A percentile compares a stretch with the other conserved stretches of the same genome.
Conservation (phyloP, 495 filamentous ascomycete species). For the Venustampulla echinocandica region DNA sequence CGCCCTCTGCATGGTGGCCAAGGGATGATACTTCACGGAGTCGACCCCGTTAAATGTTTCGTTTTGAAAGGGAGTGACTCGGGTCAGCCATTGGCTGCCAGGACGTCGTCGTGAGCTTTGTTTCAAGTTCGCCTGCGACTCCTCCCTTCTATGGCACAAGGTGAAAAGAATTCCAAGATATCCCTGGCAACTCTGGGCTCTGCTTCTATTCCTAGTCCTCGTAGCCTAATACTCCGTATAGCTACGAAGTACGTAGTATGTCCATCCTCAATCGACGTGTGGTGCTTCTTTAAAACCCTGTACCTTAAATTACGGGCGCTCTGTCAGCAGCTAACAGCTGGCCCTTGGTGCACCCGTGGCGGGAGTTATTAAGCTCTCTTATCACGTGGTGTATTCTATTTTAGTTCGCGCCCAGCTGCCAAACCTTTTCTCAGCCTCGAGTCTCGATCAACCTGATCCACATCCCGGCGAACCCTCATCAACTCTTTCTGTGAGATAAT, state of each 20-base stretch:
- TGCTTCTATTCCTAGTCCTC: too few relatives aligned
- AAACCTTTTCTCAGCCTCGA: constrained; percentile 11
- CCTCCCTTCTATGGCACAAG: background rate
- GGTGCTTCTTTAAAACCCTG: too few relatives aligned
- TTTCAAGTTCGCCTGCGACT: constrained; percentile 14
- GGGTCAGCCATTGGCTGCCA: constrained; percentile 15
- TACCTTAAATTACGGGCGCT: too few relatives aligned
- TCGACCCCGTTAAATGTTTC: constrained; percentile 1
- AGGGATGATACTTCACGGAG: background rate
- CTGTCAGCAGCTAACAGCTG: too few relatives aligned
- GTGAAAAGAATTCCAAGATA: too few relatives aligned
- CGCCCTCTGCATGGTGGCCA: constrained; percentile 18
- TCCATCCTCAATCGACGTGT: too few relatives aligned
- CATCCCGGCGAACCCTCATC: constrained; percentile 6
- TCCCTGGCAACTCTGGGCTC: too few relatives aligned
- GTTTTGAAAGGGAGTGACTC: constrained; percentile 5
- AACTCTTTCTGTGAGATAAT: background rate
- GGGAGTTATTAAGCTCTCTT: too few relatives aligned
- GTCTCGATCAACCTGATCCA: background rate
- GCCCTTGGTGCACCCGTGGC: too few relatives aligned
- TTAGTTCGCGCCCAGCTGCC: background rate
- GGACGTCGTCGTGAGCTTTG: constrained; percentile 11
- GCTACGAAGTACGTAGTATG: too few relatives aligned
- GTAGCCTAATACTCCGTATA: too few relatives aligned
- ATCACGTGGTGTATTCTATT: background rate